A percentile compares a stretch with the other conserved stretches of the same genome.
Conservation (phyloP, 306 rosid species). For the Vigna nakashimae region DNA sequence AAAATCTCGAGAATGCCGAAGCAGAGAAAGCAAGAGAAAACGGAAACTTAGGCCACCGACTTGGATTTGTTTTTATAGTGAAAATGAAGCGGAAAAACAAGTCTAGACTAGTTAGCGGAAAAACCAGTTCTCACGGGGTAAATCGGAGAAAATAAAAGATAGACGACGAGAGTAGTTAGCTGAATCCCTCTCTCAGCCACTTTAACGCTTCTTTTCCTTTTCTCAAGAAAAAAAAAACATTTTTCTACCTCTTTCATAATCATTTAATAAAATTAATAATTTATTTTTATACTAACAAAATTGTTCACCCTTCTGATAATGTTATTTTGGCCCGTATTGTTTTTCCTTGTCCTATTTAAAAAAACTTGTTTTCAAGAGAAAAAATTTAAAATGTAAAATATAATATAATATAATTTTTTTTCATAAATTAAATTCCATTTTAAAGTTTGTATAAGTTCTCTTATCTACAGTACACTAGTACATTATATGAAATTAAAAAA, state of each 20-base stretch:
- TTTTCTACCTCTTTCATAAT: neutral
- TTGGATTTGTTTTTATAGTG: slow-evolving; percentile 30
- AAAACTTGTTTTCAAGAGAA: too few species aligned
- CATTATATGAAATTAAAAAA: too few species aligned
- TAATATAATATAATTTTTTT: too few species aligned
- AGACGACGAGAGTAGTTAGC: slow-evolving; percentile 10
- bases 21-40: neutral
- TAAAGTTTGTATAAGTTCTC: too few species aligned
- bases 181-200: neutral
- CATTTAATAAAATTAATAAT: neutral
- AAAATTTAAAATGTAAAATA: too few species aligned
- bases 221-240: neutral
- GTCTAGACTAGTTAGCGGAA: neutral
- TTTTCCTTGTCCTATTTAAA: too few species aligned
- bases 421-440: too few species aligned
- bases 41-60: slow-evolving; percentile 12
- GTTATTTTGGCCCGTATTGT: neutral
- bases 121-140: slow-evolving; percentile 4
- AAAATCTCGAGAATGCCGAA: slow-evolving; percentile 31
- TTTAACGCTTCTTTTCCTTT: neutral
- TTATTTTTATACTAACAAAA: neutral
- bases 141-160: slow-evolving; percentile 14
- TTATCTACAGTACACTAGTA: too few species aligned
- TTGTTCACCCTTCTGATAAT: neutral
- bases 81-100: slow-evolving; percentile 11